phyloP scores from a whole-genome alignment of 495 filamentous ascomycete genomes.

The Penicillium paxilli region DNA sequence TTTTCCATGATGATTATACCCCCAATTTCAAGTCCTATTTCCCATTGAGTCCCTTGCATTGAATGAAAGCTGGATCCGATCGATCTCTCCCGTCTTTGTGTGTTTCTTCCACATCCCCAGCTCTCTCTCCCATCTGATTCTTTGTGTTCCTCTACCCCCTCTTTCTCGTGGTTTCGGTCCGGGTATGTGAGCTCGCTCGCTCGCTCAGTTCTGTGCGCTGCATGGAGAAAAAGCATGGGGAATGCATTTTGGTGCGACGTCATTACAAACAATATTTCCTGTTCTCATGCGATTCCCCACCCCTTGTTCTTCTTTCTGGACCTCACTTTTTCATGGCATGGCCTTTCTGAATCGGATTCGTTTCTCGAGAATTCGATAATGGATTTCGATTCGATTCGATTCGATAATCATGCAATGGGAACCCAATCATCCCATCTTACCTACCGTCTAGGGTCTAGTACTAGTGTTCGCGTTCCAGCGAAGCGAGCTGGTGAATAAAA shows the following conservation, averaged over 20 bases:
- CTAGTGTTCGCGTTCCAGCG: neutral
- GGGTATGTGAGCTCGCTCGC: neutral
- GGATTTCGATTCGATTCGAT: too few species aligned
- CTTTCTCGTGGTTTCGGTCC: neutral
- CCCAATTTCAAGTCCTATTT: slow-evolving; percentile 15
- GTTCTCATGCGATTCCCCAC: too few species aligned
- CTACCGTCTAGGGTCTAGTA: too few species aligned
- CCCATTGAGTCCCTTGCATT: slow-evolving; percentile 10
- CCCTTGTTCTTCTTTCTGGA: neutral
- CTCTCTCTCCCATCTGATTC: neutral
- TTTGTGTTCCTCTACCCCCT: neutral
- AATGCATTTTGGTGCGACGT: neutral
- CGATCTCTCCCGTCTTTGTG: slow-evolving; percentile 5
- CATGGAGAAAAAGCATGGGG: neutral
- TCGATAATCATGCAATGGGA: too few species aligned
- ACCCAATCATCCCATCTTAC: too few species aligned
- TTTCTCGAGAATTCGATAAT: too few species aligned
- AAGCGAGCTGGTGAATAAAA: neutral
- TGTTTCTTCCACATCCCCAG: neutral
- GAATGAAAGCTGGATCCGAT: slow-evolving; percentile 4
- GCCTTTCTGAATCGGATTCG: too few species aligned
- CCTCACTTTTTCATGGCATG: neutral
- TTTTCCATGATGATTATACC: slow-evolving; percentile 31
- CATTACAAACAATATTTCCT: neutral
- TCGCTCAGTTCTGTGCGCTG: too few species aligned